Evolutionary conservation across 192 early-diverging fungal species (phyloP).

Genomic region (Helicostylum pulchrum): DNA sequence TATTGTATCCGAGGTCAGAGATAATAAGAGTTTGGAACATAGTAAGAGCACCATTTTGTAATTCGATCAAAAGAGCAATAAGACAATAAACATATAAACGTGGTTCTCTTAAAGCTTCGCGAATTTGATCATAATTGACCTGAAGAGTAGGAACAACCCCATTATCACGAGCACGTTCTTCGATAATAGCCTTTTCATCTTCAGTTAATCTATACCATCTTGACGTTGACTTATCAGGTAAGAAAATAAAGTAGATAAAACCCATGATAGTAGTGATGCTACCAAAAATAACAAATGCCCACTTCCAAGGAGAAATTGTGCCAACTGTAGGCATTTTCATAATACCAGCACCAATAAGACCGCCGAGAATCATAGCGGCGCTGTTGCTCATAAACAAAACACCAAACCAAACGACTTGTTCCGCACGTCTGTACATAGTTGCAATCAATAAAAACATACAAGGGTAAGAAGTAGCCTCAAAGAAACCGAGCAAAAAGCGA

Average conservation of each 20-base stretch:
- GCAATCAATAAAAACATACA: constrained; percentile 19
- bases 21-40: constrained; percentile 14
- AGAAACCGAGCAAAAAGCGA: constrained; percentile 28
- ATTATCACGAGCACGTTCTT: constrained; percentile 28
- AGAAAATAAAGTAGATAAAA: constrained; percentile 27
- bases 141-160: constrained; percentile 14
- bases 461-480: constrained; percentile 26
- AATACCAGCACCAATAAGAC: constrained; percentile 24
- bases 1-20: not conserved
- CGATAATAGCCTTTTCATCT: constrained; percentile 26
- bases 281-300: constrained; percentile 29
- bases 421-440: constrained; percentile 25
- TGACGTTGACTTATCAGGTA: constrained; percentile 21
- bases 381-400: constrained; percentile 18
- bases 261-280: constrained; percentile 15
- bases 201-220: constrained; percentile 12
- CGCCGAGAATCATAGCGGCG: not conserved
- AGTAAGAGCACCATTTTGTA: constrained; percentile 25
- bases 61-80: constrained; percentile 13
- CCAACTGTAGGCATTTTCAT: constrained; percentile 9
- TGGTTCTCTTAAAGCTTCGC: constrained; percentile 24
- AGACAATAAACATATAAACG: constrained; percentile 17
- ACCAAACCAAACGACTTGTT: constrained; percentile 18
- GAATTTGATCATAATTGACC: constrained; percentile 16
- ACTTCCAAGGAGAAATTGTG: constrained; percentile 20